These are phyloP conservation scores for Claviceps africana DNA, from an alignment of 2,329 filamentous ascomycete species.

Conservation along the genomic window DNA sequence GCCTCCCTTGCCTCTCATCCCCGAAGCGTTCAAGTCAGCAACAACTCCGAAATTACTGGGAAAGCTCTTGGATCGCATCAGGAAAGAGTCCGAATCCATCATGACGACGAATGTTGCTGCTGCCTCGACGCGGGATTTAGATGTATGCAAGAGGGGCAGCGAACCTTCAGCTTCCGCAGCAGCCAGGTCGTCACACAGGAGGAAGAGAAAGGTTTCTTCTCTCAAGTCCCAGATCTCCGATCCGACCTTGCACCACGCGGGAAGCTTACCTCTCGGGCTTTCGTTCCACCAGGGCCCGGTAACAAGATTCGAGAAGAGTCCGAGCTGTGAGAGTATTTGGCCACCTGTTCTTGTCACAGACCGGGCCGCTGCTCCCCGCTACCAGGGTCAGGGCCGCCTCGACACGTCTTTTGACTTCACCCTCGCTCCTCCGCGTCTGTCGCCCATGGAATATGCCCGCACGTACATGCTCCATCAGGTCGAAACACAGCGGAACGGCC, in stretches of 20 bases:
- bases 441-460: conserved; percentile 27
- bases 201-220: conserved; percentile 6
- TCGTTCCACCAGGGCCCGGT: background rate
- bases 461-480: conserved; percentile 21
- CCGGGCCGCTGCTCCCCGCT: background rate
- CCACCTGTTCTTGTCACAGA: background rate
- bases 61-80: conserved; percentile 16
- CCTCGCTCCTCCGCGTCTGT: conserved; percentile 16
- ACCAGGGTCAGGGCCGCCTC: background rate
- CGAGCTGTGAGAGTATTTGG: background rate
- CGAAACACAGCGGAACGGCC: conserved; percentile 13
- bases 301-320: background rate
- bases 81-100: conserved; percentile 10
- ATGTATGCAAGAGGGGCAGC: background rate
- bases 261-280: background rate
- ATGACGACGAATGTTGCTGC: background rate
- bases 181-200: background rate
- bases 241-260: conserved; percentile 8
- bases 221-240: conserved; percentile 14
- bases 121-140: background rate
- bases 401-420: background rate
- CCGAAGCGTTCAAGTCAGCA: conserved; percentile 14
- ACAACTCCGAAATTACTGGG: conserved; percentile 14
- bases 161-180: background rate
- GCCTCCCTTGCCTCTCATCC: conserved; percentile 19